phyloP scores from a whole-genome alignment of 371 early-diverging fungal species.

The Actinomortierella ambigua region DNA sequence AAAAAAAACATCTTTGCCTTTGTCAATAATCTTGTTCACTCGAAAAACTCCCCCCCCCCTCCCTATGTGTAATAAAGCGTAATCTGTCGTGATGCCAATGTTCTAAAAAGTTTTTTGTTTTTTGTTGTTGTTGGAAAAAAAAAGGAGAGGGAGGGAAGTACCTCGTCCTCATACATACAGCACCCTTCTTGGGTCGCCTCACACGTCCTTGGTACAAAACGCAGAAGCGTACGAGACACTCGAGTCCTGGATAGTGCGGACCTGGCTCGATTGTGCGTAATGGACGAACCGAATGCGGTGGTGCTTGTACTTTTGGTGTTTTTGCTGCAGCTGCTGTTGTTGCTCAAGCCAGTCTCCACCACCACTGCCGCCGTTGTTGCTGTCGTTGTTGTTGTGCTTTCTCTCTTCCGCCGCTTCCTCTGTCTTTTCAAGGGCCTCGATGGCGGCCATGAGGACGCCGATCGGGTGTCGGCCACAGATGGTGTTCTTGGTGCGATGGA shows the following conservation, averaged over 20 bases:
- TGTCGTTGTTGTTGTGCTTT: constrained; percentile 4
- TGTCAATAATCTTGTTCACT: not conserved
- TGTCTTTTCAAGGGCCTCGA: constrained; percentile 35
- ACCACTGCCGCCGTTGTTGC: not conserved
- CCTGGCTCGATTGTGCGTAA: constrained; percentile 83
- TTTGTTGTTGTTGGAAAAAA: not conserved
- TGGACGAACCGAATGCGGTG: constrained; percentile 71
- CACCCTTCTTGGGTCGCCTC: no score
- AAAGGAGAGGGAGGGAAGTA: not conserved
- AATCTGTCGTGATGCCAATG: no score
- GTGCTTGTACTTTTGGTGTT: constrained; percentile 13
- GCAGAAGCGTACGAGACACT: constrained; percentile 79
- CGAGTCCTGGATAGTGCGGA: constrained; percentile 55
- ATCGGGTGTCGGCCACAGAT: constrained; percentile 96
- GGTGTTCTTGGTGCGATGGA: constrained; percentile 81
- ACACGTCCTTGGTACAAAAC: constrained; percentile 33
- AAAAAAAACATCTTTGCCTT: not conserved
- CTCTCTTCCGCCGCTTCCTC: constrained; percentile 9
- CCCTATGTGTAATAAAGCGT: no score
- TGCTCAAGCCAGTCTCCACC: not conserved
- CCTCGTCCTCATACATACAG: not conserved
- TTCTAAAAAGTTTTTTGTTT: no score
- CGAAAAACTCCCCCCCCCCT: no score
- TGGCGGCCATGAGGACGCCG: constrained; percentile 74
- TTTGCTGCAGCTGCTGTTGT: constrained; percentile 1